Conservation (phyloP, 2,329 filamentous ascomycete genomes). For the Metarhizium humberi region DNA sequence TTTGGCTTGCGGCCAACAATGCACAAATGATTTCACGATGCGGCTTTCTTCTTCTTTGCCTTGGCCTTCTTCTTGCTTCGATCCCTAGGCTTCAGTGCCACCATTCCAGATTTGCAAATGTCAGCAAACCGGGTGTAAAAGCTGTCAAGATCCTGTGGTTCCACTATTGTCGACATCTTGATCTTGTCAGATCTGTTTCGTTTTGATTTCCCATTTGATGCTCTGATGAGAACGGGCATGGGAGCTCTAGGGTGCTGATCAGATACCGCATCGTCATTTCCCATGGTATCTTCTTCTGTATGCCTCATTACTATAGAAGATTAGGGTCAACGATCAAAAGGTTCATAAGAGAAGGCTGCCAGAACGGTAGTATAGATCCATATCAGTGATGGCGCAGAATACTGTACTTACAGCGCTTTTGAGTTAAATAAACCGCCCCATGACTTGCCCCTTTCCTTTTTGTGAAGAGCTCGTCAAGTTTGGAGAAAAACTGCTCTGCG, state of each 20-base stretch:
- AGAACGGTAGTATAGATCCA: background rate
- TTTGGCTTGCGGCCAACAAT: background rate
- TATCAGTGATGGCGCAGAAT: background rate
- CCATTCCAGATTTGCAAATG: conserved; percentile 82
- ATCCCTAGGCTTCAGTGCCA: conserved; percentile 83
- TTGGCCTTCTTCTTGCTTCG: conserved; percentile 77
- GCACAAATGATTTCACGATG: conserved; percentile 10
- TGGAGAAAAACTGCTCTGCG: conserved; percentile 58
- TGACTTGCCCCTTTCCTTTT: conserved; percentile 58
- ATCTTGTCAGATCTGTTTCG: conserved; percentile 47
- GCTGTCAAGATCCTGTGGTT: conserved; percentile 61
- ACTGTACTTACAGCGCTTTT: conserved; percentile 57
- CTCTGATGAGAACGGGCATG: conserved; percentile 70
- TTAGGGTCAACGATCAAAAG: background rate
- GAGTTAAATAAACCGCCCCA: conserved; percentile 64
- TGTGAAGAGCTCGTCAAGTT: conserved; percentile 59
- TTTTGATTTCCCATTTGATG: conserved; percentile 68
- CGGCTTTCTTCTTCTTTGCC: conserved; percentile 59
- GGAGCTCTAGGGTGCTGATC: conserved; percentile 51
- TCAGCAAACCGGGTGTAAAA: conserved; percentile 88
- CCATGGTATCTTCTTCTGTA: conserved; percentile 2
- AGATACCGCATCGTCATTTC: conserved; percentile 43
- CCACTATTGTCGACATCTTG: conserved; percentile 77
- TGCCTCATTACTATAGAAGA: background rate
- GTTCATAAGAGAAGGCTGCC: background rate